Base-by-base conservation (phyloP, 345 rosid genomes). In the Aethionema arabicum region DNA sequence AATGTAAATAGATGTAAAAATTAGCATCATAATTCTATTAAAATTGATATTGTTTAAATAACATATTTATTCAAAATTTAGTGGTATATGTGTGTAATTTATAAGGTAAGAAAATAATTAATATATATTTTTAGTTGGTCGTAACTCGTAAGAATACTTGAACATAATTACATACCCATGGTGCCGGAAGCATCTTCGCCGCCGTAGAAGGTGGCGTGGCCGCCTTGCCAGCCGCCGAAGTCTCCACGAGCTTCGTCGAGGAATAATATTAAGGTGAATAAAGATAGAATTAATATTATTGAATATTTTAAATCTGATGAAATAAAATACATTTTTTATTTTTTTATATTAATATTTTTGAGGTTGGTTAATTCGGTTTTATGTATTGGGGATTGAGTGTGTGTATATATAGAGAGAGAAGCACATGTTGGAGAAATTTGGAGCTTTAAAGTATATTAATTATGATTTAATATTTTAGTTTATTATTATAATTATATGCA, bases 131-230 rank as follows among this genome's bases (percentile, higher is more conserved):
- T 2, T 4, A 2, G 6, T 9, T 41, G 2, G 65, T 48, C 59
- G 8, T 62, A 35, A 35, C 6, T 8, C 8, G 7, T 5, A 11
- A 41, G 5, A 45, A 21, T 4, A 11, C 35, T 5, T 16, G 3
- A 13, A 5, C 3, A 15, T 30, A 4, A 7, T 5, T 40, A 76
- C 84, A 6, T 67, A 85, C 95, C 91, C 91, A 87, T 87, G 40
- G 95, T 87, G 77, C 91, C 88, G 31, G 91, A 78, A 27, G 95
- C 95, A 32, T 87, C 95, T 0, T 82, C 88, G 2, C 91, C 95
- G 4, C 95, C 95, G 57, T 87, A 87, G 68, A 87, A 87, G 8
- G 95, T 87, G 44, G 91, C 95, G 49, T 85, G 91, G 3, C 79
- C 88, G 13, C 82, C 16, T 64, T 80, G 59, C 96, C 98, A 88